Evolutionary conservation across 208 protist genomes (phyloP).

Genomic region (Leishmania aethiopica): DNA sequence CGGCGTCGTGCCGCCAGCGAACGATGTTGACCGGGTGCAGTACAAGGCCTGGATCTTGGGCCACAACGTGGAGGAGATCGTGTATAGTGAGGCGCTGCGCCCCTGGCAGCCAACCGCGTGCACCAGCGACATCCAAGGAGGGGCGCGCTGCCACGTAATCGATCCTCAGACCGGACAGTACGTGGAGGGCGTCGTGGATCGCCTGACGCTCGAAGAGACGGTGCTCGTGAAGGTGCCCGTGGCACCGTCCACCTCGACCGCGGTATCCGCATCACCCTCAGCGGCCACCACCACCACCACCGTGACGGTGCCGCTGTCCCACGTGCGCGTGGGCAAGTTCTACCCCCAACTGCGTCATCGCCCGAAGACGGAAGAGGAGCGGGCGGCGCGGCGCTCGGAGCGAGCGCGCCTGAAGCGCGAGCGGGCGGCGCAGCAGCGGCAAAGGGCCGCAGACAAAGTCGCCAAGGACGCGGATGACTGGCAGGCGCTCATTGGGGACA

Average conservation of each 20-base stretch:
- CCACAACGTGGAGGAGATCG: slow-evolving; percentile 69
- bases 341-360: slow-evolving; percentile 63
- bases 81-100: slow-evolving; percentile 66
- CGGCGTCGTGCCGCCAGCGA: slow-evolving; percentile 44
- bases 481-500: slow-evolving; percentile 62
- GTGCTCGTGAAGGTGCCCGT: slow-evolving; percentile 47
- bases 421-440: slow-evolving; percentile 42
- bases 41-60: slow-evolving; percentile 76
- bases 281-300: not conserved
- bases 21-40: slow-evolving; percentile 48
- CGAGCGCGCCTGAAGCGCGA: slow-evolving; percentile 53
- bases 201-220: slow-evolving; percentile 68
- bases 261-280: not conserved
- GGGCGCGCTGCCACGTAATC: slow-evolving; percentile 70
- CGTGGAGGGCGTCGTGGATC: slow-evolving; percentile 50
- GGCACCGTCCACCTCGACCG: not conserved
- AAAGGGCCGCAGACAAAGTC: slow-evolving; percentile 44
- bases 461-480: slow-evolving; percentile 75
- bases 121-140: slow-evolving; percentile 41
- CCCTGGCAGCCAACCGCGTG: slow-evolving; percentile 39
- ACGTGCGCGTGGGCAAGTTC: slow-evolving; percentile 58
- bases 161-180: slow-evolving; percentile 50
- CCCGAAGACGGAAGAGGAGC: slow-evolving; percentile 47
- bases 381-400: slow-evolving; percentile 39
- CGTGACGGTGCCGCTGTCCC: slow-evolving; percentile 70